A percentile compares a stretch with the other conserved stretches of the same genome.
phyloP scores from a whole-genome alignment of 202 grass and related monocot species.

The Setaria viridis region DNA sequence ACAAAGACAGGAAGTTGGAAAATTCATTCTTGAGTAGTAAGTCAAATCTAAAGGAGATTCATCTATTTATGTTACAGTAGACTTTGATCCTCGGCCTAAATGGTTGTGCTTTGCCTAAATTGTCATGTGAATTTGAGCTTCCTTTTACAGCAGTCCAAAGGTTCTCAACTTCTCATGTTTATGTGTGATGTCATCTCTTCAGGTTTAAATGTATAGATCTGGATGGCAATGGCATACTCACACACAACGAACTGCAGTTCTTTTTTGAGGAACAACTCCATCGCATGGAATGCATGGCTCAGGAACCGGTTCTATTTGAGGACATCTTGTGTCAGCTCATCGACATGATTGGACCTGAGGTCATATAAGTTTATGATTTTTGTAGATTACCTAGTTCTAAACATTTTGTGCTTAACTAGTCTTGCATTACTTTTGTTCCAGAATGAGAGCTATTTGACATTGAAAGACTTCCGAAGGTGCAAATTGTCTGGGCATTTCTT shows the following conservation, averaged over 20 bases:
- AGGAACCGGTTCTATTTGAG: slow-evolving; percentile 95
- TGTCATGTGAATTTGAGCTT: slow-evolving; percentile 20
- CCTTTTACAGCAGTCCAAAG: slow-evolving; percentile 19
- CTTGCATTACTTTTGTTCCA: slow-evolving; percentile 51
- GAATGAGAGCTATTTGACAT: slow-evolving; percentile 72
- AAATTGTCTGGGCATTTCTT: slow-evolving; percentile 93
- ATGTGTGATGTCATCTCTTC: slow-evolving; percentile 35
- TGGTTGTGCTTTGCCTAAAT: neutral
- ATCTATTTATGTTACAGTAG: slow-evolving; percentile 16
- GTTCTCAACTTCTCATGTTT: slow-evolving; percentile 25
- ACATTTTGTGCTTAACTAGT: slow-evolving; percentile 37
- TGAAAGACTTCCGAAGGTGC: slow-evolving; percentile 80
- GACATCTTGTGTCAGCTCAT: slow-evolving; percentile 97
- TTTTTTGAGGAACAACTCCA: slow-evolving; percentile 99
- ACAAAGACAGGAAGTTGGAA: neutral
- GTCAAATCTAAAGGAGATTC: slow-evolving; percentile 21
- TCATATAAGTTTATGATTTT: slow-evolving; percentile 45
- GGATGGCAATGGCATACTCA: slow-evolving; percentile 92
- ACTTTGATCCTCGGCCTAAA: neutral
- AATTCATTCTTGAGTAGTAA: slow-evolving; percentile 14
- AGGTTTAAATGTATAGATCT: slow-evolving; percentile 98
- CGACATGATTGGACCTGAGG: slow-evolving; percentile 96
- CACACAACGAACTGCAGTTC: slow-evolving; percentile 91
- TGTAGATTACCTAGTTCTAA: slow-evolving; percentile 29
- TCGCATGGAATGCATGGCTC: slow-evolving; percentile 98